These are phyloP conservation scores for Sorghum bicolor DNA, from an alignment of 176 grass and related monocot species.

Conservation along the genomic window DNA sequence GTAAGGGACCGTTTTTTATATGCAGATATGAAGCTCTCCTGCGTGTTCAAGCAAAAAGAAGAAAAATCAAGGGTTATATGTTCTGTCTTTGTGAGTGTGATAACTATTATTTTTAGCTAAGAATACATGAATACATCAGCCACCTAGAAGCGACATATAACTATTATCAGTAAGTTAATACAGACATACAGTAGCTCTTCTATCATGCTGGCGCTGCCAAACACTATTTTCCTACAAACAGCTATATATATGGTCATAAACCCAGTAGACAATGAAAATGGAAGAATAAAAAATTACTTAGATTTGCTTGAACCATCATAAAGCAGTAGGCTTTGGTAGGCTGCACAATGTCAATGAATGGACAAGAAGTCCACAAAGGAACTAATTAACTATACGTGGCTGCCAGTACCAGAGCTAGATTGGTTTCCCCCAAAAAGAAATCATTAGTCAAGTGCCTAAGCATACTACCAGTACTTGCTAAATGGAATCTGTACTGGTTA, in stretches of 20 bases:
- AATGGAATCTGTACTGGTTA: constrained; percentile 7
- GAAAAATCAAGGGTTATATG: neutral
- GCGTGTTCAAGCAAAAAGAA: too few relatives aligned
- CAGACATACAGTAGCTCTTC: neutral
- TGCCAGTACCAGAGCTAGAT: neutral
- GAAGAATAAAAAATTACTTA: neutral
- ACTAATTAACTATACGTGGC: neutral
- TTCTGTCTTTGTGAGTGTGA: constrained; percentile 2
- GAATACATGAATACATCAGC: neutral
- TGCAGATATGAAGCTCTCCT: too few relatives aligned
- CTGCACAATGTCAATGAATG: neutral
- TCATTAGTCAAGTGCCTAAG: constrained; percentile 14
- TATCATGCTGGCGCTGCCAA: neutral
- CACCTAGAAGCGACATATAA: neutral
- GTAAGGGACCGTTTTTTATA: too few relatives aligned
- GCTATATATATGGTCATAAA: neutral
- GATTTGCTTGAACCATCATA: neutral
- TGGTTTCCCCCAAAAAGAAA: neutral
- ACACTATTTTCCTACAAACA: constrained; percentile 3
- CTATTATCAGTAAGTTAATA: neutral
- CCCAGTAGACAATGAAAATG: neutral
- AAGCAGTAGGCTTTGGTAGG: neutral
- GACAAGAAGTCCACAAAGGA: constrained; percentile 6
- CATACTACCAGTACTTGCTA: constrained; percentile 1
- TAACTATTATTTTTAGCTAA: neutral